Conservation (phyloP, 1,284 basidiomycete species). For the Trichosporon coremiiforme region DNA sequence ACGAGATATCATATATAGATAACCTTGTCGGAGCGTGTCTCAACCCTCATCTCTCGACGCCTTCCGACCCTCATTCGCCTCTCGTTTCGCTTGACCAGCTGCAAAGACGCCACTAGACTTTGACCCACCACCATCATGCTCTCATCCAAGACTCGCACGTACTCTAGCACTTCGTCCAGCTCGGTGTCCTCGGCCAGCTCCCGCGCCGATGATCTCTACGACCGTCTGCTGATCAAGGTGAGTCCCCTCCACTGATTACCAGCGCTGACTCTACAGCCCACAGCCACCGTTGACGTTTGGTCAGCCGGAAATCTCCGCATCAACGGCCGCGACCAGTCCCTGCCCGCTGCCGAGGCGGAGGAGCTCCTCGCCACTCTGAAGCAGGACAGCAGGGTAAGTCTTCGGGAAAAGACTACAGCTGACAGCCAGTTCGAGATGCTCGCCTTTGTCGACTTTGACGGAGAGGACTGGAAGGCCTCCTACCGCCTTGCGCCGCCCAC, state of each 20-base stretch:
- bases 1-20: slow-evolving; percentile 12
- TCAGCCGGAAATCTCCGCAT: slow-evolving; percentile 48
- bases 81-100: neutral
- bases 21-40: slow-evolving; percentile 1
- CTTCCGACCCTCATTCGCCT: neutral
- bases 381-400: slow-evolving; percentile 42
- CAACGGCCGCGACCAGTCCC: slow-evolving; percentile 42
- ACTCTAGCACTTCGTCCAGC: neutral
- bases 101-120: neutral
- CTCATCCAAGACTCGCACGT: neutral
- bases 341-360: slow-evolving; percentile 36
- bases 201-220: slow-evolving; percentile 18
- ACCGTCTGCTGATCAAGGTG: slow-evolving; percentile 19
- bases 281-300: slow-evolving; percentile 46
- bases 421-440: slow-evolving; percentile 43
- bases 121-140: neutral
- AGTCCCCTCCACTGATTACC: neutral
- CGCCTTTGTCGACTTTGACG: slow-evolving; percentile 40
- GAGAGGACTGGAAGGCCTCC: slow-evolving; percentile 53
- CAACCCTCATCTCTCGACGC: neutral
- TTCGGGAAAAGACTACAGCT: neutral
- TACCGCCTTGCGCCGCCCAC: slow-evolving; percentile 32
- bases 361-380: slow-evolving; percentile 41
- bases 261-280: slow-evolving; percentile 28
- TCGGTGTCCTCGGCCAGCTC: slow-evolving; percentile 12